These are phyloP conservation scores for Aurinia saxatilis DNA, from an alignment of 345 rosid genomes.

Conservation along the genomic window DNA sequence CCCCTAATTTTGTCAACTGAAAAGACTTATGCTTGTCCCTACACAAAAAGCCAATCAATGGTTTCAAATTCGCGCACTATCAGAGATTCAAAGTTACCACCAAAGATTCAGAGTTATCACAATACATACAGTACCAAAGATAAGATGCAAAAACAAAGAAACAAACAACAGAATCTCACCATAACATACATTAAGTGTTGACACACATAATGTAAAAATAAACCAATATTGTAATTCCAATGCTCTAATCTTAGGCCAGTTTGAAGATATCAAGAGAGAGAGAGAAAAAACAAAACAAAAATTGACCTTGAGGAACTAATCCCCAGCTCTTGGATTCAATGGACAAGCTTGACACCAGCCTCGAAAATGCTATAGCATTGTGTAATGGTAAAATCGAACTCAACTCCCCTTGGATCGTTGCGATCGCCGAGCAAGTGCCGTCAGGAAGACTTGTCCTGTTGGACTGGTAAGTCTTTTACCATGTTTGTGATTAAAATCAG, in stretches of 20 bases:
- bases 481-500: too few relatives aligned
- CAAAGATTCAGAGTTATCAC: not conserved
- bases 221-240: not conserved
- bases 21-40: not conserved
- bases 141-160: not conserved
- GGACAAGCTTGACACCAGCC: constrained; percentile 55
- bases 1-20: too few relatives aligned
- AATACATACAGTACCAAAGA: too few relatives aligned
- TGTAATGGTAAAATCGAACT: constrained; percentile 65
- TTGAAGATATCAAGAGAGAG: too few relatives aligned
- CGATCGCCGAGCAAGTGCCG: too few relatives aligned
- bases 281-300: too few relatives aligned
- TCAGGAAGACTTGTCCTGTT: too few relatives aligned
- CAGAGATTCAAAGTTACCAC: too few relatives aligned
- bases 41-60: not conserved
- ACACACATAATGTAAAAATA: not conserved
- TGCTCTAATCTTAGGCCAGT: not conserved
- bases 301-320: constrained; percentile 65
- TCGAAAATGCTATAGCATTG: constrained; percentile 58
- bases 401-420: constrained; percentile 51
- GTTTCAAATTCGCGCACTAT: not conserved
- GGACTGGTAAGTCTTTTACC: too few relatives aligned
- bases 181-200: too few relatives aligned
- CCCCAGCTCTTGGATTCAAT: constrained; percentile 52
- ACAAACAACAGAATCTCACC: too few relatives aligned